These are phyloP conservation scores for Dryas alaskensis DNA, from an alignment of 306 rosid species.

Conservation along the genomic window DNA sequence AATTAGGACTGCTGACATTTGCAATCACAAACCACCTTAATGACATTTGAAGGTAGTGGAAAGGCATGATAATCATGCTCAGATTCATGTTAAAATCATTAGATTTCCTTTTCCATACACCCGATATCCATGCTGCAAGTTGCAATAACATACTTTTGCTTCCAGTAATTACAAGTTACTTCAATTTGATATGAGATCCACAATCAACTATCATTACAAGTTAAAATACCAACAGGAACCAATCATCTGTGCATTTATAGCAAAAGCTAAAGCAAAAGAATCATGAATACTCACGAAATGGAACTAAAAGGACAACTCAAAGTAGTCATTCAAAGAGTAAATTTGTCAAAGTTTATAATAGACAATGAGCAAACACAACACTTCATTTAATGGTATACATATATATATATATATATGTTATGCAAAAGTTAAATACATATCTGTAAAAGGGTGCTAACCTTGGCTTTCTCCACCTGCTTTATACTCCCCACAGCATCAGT, in stretches of 20 bases:
- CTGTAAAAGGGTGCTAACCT: constrained; percentile 39
- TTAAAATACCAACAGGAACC: not conserved
- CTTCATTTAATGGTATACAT: not conserved
- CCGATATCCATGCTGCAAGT: not conserved
- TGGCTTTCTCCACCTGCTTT: constrained; percentile 67
- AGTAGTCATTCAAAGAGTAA: not conserved
- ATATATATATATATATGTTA: not conserved
- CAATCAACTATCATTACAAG: not conserved
- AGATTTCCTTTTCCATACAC: not conserved
- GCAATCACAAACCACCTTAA: not conserved
- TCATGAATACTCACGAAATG: not conserved
- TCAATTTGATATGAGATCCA: not conserved
- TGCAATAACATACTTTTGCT: not conserved
- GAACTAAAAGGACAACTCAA: not conserved
- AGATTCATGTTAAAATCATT: not conserved
- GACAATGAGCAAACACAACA: not conserved
- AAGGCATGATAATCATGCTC: not conserved
- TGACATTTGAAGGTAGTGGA: not conserved
- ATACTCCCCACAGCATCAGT: constrained; percentile 76
- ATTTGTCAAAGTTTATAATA: not conserved
- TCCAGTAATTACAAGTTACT: not conserved
- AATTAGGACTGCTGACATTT: not conserved
- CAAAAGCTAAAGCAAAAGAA: not conserved
- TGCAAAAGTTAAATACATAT: not conserved
- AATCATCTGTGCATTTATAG: not conserved